Percentiles rank a stretch among this genome's conserved stretches.
Conservation (phyloP, 257 asterid genomes). For the Nicotiana sylvestris region DNA sequence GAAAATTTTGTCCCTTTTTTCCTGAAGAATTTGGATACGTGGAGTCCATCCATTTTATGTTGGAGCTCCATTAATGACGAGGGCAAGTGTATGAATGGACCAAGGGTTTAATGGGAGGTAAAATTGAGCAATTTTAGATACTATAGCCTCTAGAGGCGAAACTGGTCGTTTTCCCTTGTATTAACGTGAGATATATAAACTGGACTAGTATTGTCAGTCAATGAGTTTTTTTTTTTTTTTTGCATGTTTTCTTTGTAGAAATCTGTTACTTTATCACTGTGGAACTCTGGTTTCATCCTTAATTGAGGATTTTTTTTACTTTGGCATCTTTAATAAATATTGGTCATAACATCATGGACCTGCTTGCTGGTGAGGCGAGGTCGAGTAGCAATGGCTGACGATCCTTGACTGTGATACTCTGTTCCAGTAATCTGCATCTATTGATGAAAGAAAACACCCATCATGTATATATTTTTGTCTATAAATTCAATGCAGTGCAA, state of each 20-base stretch:
- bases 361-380: neutral
- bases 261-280: neutral
- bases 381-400: neutral
- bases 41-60: no score
- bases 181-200: neutral
- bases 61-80: no score
- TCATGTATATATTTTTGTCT: neutral
- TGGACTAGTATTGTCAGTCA: neutral
- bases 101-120: no score
- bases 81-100: no score
- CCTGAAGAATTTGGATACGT: no score
- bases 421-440: neutral
- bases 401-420: neutral
- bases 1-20: no score
- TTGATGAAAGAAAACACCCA: neutral
- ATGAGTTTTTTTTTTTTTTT: neutral
- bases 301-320: neutral
- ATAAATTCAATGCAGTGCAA: neutral
- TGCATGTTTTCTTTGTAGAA: no score
- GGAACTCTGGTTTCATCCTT: neutral
- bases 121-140: no score
- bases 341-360: neutral
- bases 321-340: neutral
- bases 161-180: no score
- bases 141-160: no score